Evolutionary conservation across 345 rosid genomes (phyloP).

Genomic region (Eucalyptus caleyi): DNA sequence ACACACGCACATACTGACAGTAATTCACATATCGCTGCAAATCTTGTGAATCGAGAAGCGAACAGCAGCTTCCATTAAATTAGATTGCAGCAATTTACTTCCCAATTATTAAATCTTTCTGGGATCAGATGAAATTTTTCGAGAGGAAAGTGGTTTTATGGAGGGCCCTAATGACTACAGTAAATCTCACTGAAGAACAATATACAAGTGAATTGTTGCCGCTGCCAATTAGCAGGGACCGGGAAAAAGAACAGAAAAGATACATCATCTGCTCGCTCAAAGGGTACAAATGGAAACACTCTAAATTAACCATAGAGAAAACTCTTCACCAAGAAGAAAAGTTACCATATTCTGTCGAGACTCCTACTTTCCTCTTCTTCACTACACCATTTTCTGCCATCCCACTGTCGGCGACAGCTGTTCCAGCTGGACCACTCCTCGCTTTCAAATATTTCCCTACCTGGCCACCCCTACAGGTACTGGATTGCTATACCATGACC

Average conservation of each 20-base stretch:
- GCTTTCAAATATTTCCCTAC: conserved; percentile 70
- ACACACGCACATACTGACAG: background rate
- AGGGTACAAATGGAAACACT: background rate
- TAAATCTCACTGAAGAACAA: background rate
- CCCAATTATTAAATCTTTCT: background rate
- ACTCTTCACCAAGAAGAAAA: conserved; percentile 67
- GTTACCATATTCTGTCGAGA: conserved; percentile 49
- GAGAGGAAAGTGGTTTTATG: background rate
- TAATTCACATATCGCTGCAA: background rate
- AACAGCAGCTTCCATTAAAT: background rate
- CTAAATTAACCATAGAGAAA: background rate
- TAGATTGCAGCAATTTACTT: background rate
- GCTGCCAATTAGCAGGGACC: background rate
- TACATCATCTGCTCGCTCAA: background rate
- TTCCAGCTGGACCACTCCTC: background rate
- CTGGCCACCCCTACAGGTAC: conserved; percentile 40
- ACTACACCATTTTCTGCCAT: conserved; percentile 7
- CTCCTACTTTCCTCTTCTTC: conserved; percentile 62
- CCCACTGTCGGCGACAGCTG: background rate
- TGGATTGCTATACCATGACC: conserved; percentile 93
- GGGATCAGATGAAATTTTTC: background rate
- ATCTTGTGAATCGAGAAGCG: background rate
- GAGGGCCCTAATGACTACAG: background rate
- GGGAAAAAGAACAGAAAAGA: background rate
- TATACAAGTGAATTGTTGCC: background rate